A percentile compares a stretch with the other conserved stretches of the same genome.
phyloP scores from a whole-genome alignment of 805 yeast genomes.

The Zygosaccharomyces lentus region DNA sequence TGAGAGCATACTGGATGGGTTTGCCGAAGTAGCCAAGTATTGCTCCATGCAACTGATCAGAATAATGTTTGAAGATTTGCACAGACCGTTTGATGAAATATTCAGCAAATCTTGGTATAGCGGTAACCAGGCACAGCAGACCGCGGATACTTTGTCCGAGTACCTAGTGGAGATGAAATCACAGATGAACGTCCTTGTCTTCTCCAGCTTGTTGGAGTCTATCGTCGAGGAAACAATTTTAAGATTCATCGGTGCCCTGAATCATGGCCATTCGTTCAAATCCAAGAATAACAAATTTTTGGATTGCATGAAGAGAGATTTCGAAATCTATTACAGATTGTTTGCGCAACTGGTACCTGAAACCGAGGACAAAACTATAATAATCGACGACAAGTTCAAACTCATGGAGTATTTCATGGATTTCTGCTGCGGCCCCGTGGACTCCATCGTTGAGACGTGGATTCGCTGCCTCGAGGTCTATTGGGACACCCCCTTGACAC shows the following conservation, averaged over 20 bases:
- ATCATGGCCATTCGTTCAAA: constrained; percentile 40
- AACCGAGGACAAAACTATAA: constrained; percentile 32
- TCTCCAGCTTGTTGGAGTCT: constrained; percentile 50
- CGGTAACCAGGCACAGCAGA: constrained; percentile 54
- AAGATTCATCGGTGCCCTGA: constrained; percentile 46
- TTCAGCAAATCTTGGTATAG: constrained; percentile 70
- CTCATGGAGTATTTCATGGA: constrained; percentile 62
- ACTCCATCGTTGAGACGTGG: constrained; percentile 54
- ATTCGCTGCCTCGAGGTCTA: constrained; percentile 56
- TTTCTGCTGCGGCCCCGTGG: constrained; percentile 44
- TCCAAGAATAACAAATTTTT: constrained; percentile 41
- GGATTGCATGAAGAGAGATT: constrained; percentile 57
- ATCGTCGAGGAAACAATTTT: constrained; percentile 49
- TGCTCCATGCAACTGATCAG: constrained; percentile 53
- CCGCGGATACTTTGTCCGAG: constrained; percentile 70
- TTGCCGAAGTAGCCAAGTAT: constrained; percentile 66
- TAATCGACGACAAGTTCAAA: constrained; percentile 47
- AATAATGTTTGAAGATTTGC: constrained; percentile 69
- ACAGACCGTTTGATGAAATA: constrained; percentile 53
- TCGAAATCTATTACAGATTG: constrained; percentile 49
- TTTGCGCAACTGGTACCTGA: constrained; percentile 45
- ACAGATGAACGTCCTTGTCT: constrained; percentile 49
- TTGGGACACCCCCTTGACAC: constrained; percentile 72
- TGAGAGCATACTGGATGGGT: constrained; percentile 70
- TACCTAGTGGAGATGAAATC: constrained; percentile 62